Evolutionary conservation across 2,329 filamentous ascomycete genomes (phyloP), one percentile per base, ranked within the genome.

Genomic region (Tolypocladium tundrense): DNA sequence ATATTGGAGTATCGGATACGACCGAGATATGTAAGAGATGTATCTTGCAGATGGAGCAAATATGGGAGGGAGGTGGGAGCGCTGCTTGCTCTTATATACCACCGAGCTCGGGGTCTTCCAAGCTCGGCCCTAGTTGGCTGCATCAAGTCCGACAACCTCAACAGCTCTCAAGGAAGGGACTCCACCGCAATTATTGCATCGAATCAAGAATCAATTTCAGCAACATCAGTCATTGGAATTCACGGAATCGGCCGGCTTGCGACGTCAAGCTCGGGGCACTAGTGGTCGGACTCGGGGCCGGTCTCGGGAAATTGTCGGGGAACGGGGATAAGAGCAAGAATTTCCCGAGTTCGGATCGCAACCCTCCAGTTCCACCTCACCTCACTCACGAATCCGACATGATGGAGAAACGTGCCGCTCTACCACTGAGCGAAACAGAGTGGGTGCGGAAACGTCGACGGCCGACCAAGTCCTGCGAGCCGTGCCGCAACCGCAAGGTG

Each of bases 391-490:
- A 6, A 48, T 14, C 6, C 14, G 43, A 48, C 24, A 48, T 27
- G 24, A 31, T 14, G 14, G 1, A 31, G 14, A 24, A 48, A 24
- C 43, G 43, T 48, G 3, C 43, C 21, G 13, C 14, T 16, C 8
- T 14, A 9, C 43, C 43, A 6, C 24, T 14, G 24, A 16, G 43
- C 27, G 43, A 39, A 3, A 19, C 24, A 13, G 48, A 37, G 5
- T 13, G 24, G 41, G 10, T 21, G 19, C 57, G 57, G 6, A 58
- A 35, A 42, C 39, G 57, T 19, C 52, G 57, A 31, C 57, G 52
- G 8, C 52, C 57, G 4, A 52, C 57, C 19, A 55, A 41, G 33
- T 55, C 57, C 4, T 58, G 57, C 53, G 52, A 54, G 40, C 40
- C 52, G 6, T 51, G 24, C 33, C 57, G 57, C 31, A 19, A 14